Evolutionary conservation across 2,329 filamentous ascomycete genomes (phyloP), one percentile per base, ranked within the genome.

Genomic region (Fusarium mexicanum): DNA sequence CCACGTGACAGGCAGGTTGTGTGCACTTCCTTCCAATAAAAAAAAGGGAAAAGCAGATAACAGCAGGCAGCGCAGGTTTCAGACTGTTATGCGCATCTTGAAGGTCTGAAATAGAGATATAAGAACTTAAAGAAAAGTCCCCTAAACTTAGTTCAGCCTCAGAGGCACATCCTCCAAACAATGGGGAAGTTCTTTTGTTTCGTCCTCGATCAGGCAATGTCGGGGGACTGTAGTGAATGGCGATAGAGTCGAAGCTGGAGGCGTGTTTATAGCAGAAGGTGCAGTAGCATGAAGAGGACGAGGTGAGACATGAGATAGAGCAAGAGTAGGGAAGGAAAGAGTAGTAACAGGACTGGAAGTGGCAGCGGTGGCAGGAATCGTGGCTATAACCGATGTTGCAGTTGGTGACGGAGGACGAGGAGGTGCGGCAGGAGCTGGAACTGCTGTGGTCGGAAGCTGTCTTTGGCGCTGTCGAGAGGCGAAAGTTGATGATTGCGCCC

Each of bases 171-270:
- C 5, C 10, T 24, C 10, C 11, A 10, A 13, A 11, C 3, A 18
- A 1, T 8, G 5, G 17, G 3, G 26, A 20, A 1, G 11, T 7
- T 12, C 0, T 13, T 13, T 20, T 12, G 18, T 3, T 20, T 8
- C 16, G 5, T 4, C 7, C 16, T 8, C 17, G 11, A 6, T 20
- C 24, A 18, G 17, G 26, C 13, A 46, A 20, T 5, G 7, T 20
- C 6, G n/a, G 20, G 11, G 24, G 17, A 26, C 24, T 1, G 8
- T 20, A 4, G 43, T 26, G 43, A 46, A 26, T 20, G 43, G 1
- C 17, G 5, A 26, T 13, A 8, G 24, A 46, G 7, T 46, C 11
- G 1, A 26, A 26, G 24, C 17, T 26, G 17, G 17, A 46, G 24
- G 24, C 20, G 5, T 8, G 9, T 9, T 17, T 3, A 31, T 22